Evolutionary conservation across 1,284 basidiomycete species (phyloP).

Genomic region (Cryptococcus amylolentus): DNA sequence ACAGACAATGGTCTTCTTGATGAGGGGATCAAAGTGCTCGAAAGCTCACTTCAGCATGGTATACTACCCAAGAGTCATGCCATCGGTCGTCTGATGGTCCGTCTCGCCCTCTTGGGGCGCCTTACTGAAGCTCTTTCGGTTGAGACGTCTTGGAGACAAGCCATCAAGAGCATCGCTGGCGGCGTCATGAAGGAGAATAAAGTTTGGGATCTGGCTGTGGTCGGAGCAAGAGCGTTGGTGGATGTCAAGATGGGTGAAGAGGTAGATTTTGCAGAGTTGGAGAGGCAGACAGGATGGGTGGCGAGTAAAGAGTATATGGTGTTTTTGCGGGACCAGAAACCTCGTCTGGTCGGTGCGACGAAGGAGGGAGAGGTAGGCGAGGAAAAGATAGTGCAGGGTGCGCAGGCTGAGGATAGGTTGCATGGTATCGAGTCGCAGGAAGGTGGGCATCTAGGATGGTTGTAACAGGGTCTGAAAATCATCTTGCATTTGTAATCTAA

Average conservation of each 20-base stretch:
- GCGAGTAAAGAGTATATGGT: slow-evolving; percentile 13
- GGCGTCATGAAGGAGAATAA: not conserved
- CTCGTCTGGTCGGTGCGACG: not conserved
- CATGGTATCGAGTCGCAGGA: no score
- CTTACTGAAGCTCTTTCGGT: slow-evolving; percentile 23
- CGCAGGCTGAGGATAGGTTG: no score
- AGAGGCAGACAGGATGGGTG: slow-evolving; percentile 16
- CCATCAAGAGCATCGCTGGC: not conserved
- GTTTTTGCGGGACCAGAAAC: slow-evolving; percentile 18
- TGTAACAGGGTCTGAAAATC: no score
- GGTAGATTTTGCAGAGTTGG: slow-evolving; percentile 21
- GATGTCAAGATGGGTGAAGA: slow-evolving; percentile 26
- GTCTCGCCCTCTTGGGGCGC: slow-evolving; percentile 17
- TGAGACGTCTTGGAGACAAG: slow-evolving; percentile 23
- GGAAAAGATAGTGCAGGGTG: no score
- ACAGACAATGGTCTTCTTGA: slow-evolving; percentile 22
- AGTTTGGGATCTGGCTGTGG: slow-evolving; percentile 25
- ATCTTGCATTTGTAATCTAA: no score
- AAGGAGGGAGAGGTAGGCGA: no score
- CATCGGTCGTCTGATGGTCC: slow-evolving; percentile 33
- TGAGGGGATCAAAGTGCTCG: slow-evolving; percentile 20
- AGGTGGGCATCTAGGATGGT: no score
- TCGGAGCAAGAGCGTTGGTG: slow-evolving; percentile 31
- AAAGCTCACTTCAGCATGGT: slow-evolving; percentile 6
- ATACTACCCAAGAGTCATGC: slow-evolving; percentile 20